phyloP scores from a whole-genome alignment of 2,329 filamentous ascomycete genomes.

The Aspergillus ibericus region DNA sequence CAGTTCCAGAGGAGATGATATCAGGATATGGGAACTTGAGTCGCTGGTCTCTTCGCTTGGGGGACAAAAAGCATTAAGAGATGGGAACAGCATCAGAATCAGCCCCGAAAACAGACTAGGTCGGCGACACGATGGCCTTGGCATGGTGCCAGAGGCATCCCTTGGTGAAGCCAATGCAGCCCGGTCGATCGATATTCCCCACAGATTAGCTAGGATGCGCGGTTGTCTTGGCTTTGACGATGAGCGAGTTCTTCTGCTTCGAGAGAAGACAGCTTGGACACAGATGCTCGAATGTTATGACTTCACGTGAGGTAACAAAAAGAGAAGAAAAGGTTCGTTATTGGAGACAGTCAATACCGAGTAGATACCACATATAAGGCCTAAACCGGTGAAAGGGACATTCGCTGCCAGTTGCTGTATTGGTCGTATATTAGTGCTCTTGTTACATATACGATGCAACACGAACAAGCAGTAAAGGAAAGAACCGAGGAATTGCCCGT shows the following conservation, averaged over 20 bases:
- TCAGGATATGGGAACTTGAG: conserved; percentile 88
- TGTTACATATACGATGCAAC: background rate
- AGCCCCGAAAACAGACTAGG: conserved; percentile 39
- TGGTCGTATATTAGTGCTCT: background rate
- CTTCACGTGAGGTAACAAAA: conserved; percentile 69
- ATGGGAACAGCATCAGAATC: conserved; percentile 57
- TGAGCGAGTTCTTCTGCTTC: conserved; percentile 83
- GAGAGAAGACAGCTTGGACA: conserved; percentile 65
- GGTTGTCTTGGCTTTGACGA: conserved; percentile 86
- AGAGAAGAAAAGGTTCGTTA: background rate
- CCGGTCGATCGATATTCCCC: conserved; percentile 31
- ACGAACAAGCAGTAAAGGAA: background rate
- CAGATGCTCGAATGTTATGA: conserved; percentile 83
- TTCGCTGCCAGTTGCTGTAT: background rate
- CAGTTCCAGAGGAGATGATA: conserved; percentile 73
- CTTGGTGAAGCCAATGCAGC: conserved; percentile 21
- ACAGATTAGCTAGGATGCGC: conserved; percentile 47
- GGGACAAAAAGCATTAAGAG: conserved; percentile 43
- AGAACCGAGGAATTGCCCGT: background rate
- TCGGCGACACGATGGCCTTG: background rate
- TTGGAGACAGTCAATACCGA: background rate
- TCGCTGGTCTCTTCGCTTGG: conserved; percentile 58
- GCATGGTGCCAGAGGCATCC: conserved; percentile 5
- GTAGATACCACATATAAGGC: background rate
- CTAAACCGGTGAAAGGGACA: background rate